Conservation (phyloP, 225 moss, liverwort and hornwort species). For the Anthoceros angustus region DNA sequence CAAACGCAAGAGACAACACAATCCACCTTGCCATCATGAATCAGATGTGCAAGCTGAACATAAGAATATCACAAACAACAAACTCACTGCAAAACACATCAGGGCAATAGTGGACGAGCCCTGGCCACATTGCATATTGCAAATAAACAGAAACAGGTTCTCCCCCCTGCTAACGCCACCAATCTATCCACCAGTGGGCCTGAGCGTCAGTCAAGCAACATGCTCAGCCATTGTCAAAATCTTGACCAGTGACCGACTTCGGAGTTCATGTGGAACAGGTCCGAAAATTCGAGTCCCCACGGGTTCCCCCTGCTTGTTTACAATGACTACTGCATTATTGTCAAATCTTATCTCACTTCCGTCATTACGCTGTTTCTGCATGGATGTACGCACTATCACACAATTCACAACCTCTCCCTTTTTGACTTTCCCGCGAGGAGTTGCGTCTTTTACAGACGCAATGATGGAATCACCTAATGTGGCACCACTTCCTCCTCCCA, state of each 20-base stretch:
- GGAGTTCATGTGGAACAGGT: conserved; percentile 77
- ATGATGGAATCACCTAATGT: conserved; percentile 75
- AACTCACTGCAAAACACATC: no score
- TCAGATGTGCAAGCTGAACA: no score
- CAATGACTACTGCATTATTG: conserved; percentile 69
- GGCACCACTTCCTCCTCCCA: conserved; percentile 76
- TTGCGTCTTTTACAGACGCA: conserved; percentile 91
- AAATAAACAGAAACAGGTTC: no score
- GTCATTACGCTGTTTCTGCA: conserved; percentile 63
- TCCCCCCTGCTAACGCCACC: no score
- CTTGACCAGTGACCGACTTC: conserved; percentile 64
- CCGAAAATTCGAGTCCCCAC: conserved; percentile 84
- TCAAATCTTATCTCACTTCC: conserved; percentile 89
- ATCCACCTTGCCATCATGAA: no score
- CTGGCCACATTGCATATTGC: no score
- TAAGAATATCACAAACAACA: no score
- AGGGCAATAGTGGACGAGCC: no score
- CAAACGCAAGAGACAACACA: no score
- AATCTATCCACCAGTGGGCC: no score
- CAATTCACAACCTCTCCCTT: conserved; percentile 92
- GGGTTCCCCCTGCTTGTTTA: conserved; percentile 88
- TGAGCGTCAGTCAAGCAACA: neutral
- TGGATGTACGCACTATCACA: conserved; percentile 74
- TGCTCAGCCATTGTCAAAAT: conserved; percentile 56
- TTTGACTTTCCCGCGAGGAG: conserved; percentile 86